Base-by-base conservation (phyloP, 1,139 yeast species). In the Suhomyces chickasaworum region DNA sequence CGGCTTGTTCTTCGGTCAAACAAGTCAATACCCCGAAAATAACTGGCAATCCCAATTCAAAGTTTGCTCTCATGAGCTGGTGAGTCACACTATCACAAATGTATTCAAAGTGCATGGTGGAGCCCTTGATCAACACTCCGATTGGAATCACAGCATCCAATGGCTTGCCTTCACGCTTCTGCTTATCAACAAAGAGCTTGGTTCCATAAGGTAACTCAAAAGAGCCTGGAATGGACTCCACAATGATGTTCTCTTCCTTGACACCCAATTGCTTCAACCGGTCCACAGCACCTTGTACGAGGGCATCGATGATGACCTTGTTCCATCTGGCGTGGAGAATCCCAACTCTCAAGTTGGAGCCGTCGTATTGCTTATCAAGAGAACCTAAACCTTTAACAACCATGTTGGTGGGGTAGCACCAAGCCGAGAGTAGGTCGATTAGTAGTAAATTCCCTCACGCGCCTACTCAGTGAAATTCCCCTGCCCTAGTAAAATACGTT, bases 301-400 rank as follows among this genome's bases (percentile, higher is more conserved):
- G 75, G 10, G 90, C 85, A 42, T 84, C 84, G 57, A 93, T 89
- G 54, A 91, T 83, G 42, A 74, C 71, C 44, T 74, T 68, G 68
- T 93, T 93, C 99, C 99, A 93, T 67, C 99, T 86, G 16, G 98
- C 97, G 65, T 90, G 97, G 51, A 93, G 78, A 61, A 93, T 89
- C 32, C 95, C 97, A 46, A 91, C 75, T 58, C 84, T 80, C 55
- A 91, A 73, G 4, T 69, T 64, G 33, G 86, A 77, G 61, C 82
- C 91, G 61, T 88, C 86, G 68, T 87, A 88, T 43, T 65, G 57
- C 65, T 84, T 82, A 65, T 89, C 96, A 25, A 81, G 59, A 61
- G 80, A 68, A 35, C 96, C 96, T 59, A 89, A 73, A 58, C 97
- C 96, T 64, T 83, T 81, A 45, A 86, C 81, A 45, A 89, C 93